Conservation (phyloP, 306 rosid species). For the Quercus agrifolia region DNA sequence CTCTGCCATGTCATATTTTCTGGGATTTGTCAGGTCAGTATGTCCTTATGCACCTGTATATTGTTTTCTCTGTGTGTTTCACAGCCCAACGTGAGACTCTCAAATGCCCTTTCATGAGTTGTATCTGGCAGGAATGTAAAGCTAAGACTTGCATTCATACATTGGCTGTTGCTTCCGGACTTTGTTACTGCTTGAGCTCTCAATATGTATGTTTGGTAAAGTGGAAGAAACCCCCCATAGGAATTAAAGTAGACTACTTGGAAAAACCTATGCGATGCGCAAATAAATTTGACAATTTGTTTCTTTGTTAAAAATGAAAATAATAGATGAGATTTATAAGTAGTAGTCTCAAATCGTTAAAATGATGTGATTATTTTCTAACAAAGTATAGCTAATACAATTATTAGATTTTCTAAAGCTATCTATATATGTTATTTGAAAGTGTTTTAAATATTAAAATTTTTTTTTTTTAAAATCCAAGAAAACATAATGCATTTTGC, state of each 20-base stretch:
- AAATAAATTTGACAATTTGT: too few species aligned
- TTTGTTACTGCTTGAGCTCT: neutral
- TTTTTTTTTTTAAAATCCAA: too few species aligned
- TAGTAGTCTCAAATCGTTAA: too few species aligned
- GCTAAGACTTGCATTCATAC: neutral
- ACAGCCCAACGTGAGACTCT: neutral
- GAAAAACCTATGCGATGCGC: accelerated
- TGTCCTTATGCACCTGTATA: neutral
- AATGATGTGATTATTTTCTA: too few species aligned
- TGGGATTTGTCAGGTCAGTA: neutral
- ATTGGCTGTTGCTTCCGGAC: neutral
- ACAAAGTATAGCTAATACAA: too few species aligned
- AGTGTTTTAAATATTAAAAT: too few species aligned
- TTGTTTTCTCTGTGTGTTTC: neutral
- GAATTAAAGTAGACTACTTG: neutral
- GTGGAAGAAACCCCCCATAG: neutral
- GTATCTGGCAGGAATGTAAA: neutral
- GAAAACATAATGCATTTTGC: too few species aligned
- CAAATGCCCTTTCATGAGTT: neutral
- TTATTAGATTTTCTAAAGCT: too few species aligned
- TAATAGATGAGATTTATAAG: neutral
- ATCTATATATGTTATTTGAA: too few species aligned
- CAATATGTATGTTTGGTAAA: neutral
- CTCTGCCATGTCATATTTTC: neutral
- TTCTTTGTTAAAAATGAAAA: neutral